These are phyloP conservation scores for Penicillium sp. DNA, from an alignment of 2,329 filamentous ascomycete genomes.

Conservation along the genomic window DNA sequence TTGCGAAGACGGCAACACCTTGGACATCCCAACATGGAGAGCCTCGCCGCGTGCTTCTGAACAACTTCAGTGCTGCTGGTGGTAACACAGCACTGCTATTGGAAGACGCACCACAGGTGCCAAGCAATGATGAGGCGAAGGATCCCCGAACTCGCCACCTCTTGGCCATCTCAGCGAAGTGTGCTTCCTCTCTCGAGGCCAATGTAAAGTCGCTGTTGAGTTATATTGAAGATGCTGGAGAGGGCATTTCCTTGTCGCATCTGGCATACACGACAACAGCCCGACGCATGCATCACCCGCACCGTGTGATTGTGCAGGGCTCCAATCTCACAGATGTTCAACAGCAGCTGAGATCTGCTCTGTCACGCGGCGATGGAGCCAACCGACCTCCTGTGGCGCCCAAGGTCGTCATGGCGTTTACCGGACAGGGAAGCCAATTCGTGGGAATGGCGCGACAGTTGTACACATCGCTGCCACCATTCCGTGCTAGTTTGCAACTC, in stretches of 20 bases:
- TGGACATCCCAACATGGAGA: not conserved
- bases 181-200: conserved; percentile 40
- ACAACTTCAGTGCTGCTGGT: conserved; percentile 65
- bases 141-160: conserved; percentile 54
- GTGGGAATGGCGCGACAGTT: not conserved
- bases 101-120: conserved; percentile 33
- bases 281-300: conserved; percentile 59
- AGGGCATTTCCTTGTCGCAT: conserved; percentile 48
- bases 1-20: conserved; percentile 45
- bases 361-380: not conserved
- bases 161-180: conserved; percentile 59
- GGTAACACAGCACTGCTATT: conserved; percentile 28
- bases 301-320: conserved; percentile 1
- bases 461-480: not conserved
- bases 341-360: not conserved
- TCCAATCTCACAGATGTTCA: not conserved
- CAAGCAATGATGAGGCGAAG: conserved; percentile 8
- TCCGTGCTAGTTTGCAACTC: not conserved
- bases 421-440: not conserved
- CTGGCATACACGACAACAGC: conserved; percentile 67
- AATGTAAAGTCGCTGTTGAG: conserved; percentile 57
- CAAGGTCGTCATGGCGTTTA: not conserved
- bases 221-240: conserved; percentile 55
- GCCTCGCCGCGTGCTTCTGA: conserved; percentile 3
- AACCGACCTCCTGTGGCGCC: not conserved